These are phyloP conservation scores for Panicum virgatum DNA, from an alignment of 202 grass and related monocot species.

Conservation along the genomic window DNA sequence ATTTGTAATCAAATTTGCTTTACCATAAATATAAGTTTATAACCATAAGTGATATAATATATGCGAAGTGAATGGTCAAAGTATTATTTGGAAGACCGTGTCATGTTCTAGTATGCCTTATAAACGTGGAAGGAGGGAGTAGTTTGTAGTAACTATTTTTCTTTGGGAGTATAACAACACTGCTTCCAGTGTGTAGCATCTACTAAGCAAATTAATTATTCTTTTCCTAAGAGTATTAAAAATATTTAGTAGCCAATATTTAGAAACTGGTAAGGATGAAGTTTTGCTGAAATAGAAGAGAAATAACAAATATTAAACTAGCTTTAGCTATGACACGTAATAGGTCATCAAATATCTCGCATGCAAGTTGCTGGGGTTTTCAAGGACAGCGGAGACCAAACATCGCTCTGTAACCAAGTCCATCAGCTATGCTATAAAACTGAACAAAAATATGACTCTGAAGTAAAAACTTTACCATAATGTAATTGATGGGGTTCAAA, in stretches of 20 bases:
- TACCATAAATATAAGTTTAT: too few relatives aligned
- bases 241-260: neutral
- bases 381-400: constrained; percentile 9
- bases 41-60: too few relatives aligned
- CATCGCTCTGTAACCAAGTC: constrained; percentile 18
- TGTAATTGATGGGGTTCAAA: neutral
- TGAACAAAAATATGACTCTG: neutral
- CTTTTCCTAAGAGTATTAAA: neutral
- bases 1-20: too few relatives aligned
- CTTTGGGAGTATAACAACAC: neutral
- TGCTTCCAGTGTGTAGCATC: neutral
- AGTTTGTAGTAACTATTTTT: neutral
- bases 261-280: constrained; percentile 19
- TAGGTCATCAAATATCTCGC: neutral
- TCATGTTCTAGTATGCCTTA: too few relatives aligned
- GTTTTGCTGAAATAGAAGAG: neutral
- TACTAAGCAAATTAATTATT: too few relatives aligned
- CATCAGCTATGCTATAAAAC: constrained; percentile 16
- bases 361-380: neutral
- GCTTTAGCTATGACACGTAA: neutral
- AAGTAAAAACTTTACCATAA: constrained; percentile 20
- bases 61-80: too few relatives aligned
- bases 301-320: constrained; percentile 13
- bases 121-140: too few relatives aligned
- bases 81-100: too few relatives aligned